These are phyloP conservation scores for Corynespora cassiicola DNA, from an alignment of 2,329 filamentous ascomycete species.

Conservation along the genomic window DNA sequence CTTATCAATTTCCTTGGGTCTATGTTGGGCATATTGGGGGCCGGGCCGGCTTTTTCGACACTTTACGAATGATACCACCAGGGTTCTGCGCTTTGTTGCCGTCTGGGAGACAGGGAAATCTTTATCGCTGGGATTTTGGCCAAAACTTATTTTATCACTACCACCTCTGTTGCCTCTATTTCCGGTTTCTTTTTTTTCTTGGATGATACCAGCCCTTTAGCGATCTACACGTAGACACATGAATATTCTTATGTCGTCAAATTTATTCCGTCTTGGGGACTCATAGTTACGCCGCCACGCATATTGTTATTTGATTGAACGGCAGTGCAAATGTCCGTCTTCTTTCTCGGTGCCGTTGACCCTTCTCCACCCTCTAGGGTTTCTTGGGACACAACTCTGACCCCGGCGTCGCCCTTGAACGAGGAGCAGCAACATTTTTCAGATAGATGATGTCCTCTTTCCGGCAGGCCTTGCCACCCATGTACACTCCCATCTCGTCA, in stretches of 20 bases:
- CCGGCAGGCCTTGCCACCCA: too few species aligned
- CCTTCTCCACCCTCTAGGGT: background rate
- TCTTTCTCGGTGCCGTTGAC: conserved; percentile 2
- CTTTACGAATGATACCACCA: conserved; percentile 16
- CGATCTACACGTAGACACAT: conserved; percentile 2
- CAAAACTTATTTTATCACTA: too few species aligned
- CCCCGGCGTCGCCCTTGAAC: background rate
- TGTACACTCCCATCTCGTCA: too few species aligned
- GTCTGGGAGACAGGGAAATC: too few species aligned
- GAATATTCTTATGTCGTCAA: conserved; percentile 3
- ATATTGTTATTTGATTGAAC: background rate
- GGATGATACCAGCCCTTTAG: conserved; percentile 5
- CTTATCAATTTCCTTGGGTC: too few species aligned
- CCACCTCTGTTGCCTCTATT: background rate
- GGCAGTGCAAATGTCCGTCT: conserved; percentile 5
- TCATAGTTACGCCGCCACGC: background rate
- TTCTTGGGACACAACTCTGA: background rate
- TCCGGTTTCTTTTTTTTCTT: background rate
- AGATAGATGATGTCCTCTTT: too few species aligned
- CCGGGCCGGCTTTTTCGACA: conserved; percentile 2
- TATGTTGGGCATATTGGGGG: conserved; percentile 6
- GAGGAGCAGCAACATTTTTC: conserved; percentile 5
- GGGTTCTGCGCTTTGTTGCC: too few species aligned
- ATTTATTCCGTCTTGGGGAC: too few species aligned
- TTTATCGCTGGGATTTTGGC: too few species aligned